Base-by-base conservation (phyloP, 768 basidiomycete species). In the Podaxis pistillaris region DNA sequence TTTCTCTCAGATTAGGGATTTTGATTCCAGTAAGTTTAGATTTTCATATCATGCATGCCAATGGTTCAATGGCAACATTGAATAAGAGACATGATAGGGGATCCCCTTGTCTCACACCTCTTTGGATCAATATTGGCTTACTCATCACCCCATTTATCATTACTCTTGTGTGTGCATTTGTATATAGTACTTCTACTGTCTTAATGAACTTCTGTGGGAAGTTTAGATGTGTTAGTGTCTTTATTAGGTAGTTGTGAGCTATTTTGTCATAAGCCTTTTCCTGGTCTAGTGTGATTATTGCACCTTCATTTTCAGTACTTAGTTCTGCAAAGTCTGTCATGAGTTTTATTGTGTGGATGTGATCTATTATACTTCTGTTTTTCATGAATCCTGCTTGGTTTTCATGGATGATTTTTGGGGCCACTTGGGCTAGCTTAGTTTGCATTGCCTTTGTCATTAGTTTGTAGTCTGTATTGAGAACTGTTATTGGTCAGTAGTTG, bases 181-280 rank as follows among this genome's bases (percentile, higher is more conserved):
- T 24, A 46, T 79, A 79, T n/a, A 79, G 69, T 1, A 62, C 36
- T 63, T 69, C 60, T 0, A 78, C 60, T 0, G 67, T 72, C 1
- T 65, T 63, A 0, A 75, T 73, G 65, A 76, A 75, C 17, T 60
- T 41, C 0, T 55, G 7, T 0, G 76, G 75, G 28, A 79, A 58
- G 11, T 63, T 41, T 9, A 70, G 65, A 19, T 55, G 63, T 37
- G 63, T 38, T 0, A 79, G 69, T 0, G 69, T 65, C 15, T 61
- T 46, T 68, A 70, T 70, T 1, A 79, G 63, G 68, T 72, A 79
- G 2, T 64, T 28, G n/a, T 79, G 76, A 0, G 37, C 24, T 0
- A 79, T 73, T 56, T 75, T 76, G 30, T 79, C 74, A 40, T 78
- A 78, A 0, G 74, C 71, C 60, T 78, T 79, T 64, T 79, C 77